A percentile compares a stretch with the other conserved stretches of the same genome.
Evolutionary conservation across 495 filamentous ascomycete species (phyloP).

Genomic region (Hypoxylon subgilvum): DNA sequence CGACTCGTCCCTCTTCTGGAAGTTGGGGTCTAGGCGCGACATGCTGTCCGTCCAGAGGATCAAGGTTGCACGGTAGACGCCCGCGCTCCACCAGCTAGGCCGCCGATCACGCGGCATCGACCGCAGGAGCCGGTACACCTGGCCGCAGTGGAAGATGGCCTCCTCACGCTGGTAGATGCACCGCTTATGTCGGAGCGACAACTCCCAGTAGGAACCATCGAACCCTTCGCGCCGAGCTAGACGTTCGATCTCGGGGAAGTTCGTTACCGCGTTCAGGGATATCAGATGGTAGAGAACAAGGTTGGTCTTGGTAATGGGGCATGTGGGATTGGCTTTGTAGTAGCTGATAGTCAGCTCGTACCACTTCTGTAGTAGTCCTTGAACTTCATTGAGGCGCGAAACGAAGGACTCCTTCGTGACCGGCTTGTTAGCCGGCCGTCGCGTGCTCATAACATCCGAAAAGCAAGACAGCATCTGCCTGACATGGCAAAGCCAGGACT

Average conservation of each 20-base stretch:
- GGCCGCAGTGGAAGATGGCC: constrained; percentile 65
- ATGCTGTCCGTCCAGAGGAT: constrained; percentile 58
- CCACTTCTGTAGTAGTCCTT: constrained; percentile 63
- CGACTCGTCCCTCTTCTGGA: constrained; percentile 39
- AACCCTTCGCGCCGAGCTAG: constrained; percentile 60
- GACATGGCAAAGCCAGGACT: constrained; percentile 56
- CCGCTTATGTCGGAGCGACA: constrained; percentile 53
- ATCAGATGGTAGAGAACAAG: constrained; percentile 70
- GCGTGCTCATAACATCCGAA: constrained; percentile 42
- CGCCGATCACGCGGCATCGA: constrained; percentile 50
- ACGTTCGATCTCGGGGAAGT: constrained; percentile 65
- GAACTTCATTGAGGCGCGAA: constrained; percentile 59
- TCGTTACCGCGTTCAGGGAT: constrained; percentile 63
- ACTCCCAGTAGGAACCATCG: constrained; percentile 55
- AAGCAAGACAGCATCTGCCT: constrained; percentile 57
- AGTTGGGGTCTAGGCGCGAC: constrained; percentile 42
- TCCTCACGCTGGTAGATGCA: constrained; percentile 62
- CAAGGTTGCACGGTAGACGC: constrained; percentile 58
- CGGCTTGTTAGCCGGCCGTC: constrained; percentile 42
- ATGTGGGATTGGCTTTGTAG: constrained; percentile 43
- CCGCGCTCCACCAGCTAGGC: constrained; percentile 62
- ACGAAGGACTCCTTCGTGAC: constrained; percentile 60
- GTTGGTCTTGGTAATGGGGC: constrained; percentile 56
- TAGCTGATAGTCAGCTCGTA: constrained; percentile 55
- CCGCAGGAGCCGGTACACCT: constrained; percentile 60